Base-by-base conservation (phyloP, 495 filamentous ascomycete genomes). In the Talaromyces ruber region DNA sequence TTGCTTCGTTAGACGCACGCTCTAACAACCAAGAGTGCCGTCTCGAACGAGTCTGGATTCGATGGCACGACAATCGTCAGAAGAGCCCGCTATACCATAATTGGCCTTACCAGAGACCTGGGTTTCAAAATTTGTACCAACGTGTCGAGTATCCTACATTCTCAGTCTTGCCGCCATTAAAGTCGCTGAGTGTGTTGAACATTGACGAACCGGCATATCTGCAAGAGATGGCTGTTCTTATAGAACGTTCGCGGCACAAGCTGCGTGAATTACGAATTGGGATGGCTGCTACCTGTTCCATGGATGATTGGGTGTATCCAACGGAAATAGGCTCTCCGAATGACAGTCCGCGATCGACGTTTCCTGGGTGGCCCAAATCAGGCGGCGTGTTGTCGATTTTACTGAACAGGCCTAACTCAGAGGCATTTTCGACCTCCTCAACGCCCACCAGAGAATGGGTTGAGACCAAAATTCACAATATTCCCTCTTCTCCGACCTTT, bases 161-260 rank as follows among this genome's bases (percentile, higher is more conserved):
- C 67, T 96, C 89, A 61, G 83, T 93, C 16, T 77, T 98, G 4
- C 91, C 91, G 14, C 83, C 92, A 2, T 76, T 98, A 56, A 88
- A 85, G 71, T 92, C 86, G 65, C 73, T 97, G 61, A 89, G 83
- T 26, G 92, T 94, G 9, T 79, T 98, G 50, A 89, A 96, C 64
- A 91, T 98, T 53, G 93, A 98, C 65, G 91, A 96, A 68, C 76
- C 89, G 6, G 82, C 86, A 21, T 96, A 98, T 74, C 72, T 97
- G 39, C 91, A 96, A 66, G 93, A 98, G 74, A 87, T 96, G 81
- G 89, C 87, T 37, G 78, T 89, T 54, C 81, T 97, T 2, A 87
- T 98, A 62, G 87, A 86, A 57, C 82, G 86, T 18, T 95, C 90
- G 21, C 82, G 82, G 62, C 76, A 80, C 63, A 75, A 77, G 18